phyloP scores from a whole-genome alignment of 148 eudicot species.

The Bassia scoparia region DNA sequence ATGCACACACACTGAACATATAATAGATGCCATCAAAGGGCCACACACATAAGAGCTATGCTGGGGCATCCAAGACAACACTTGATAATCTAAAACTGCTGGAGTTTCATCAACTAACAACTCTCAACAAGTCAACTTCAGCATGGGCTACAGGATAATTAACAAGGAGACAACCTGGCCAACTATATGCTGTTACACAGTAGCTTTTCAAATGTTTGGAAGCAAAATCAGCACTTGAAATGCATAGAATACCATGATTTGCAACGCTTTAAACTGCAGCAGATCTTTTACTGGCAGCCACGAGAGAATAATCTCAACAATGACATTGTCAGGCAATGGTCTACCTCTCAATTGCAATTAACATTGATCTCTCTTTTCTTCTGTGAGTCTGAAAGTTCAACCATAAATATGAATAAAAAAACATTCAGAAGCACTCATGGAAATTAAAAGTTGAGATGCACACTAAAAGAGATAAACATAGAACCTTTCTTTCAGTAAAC shows the following conservation, averaged over 20 bases:
- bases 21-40: conserved; percentile 20
- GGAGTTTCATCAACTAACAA: conserved; percentile 16
- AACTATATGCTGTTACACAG: too few species aligned
- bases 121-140: neutral
- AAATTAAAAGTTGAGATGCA: neutral
- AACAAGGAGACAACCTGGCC: too few species aligned
- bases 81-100: neutral
- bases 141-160: neutral
- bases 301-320: conserved; percentile 17
- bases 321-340: neutral
- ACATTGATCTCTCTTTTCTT: neutral
- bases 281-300: conserved; percentile 10
- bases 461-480: neutral
- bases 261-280: conserved; percentile 7
- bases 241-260: conserved; percentile 21
- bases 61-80: neutral
- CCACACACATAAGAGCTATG: neutral
- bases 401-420: too few species aligned
- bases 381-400: neutral
- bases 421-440: neutral
- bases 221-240: conserved; percentile 13
- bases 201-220: conserved; percentile 20
- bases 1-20: neutral
- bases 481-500: conserved; percentile 10
- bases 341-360: neutral